These are phyloP conservation scores for Ophiostoma angusticollis DNA, from an alignment of 2,329 filamentous ascomycete species.

Conservation along the genomic window DNA sequence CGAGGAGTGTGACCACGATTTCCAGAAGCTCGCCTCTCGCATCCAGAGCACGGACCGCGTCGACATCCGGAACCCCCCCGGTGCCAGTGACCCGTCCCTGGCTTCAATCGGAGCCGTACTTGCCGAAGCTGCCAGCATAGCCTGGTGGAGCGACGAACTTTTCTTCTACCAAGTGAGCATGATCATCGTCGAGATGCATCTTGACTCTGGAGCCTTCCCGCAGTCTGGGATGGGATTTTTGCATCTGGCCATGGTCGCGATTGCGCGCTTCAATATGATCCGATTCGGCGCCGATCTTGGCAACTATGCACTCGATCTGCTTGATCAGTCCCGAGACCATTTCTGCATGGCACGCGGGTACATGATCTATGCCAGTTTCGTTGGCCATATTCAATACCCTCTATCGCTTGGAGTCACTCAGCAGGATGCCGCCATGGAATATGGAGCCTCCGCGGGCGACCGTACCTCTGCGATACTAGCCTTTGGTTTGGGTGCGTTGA, in stretches of 20 bases:
- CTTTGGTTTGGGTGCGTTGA: slow-evolving; percentile 52
- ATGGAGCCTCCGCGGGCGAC: slow-evolving; percentile 54
- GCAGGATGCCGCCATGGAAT: slow-evolving; percentile 54
- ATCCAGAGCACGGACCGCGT: slow-evolving; percentile 44
- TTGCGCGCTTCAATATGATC: slow-evolving; percentile 58
- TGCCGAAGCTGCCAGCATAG: slow-evolving; percentile 54
- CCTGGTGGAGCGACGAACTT: slow-evolving; percentile 60
- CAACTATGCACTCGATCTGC: slow-evolving; percentile 47
- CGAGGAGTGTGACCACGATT: slow-evolving; percentile 66
- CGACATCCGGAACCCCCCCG: slow-evolving; percentile 30
- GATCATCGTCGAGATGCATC: slow-evolving; percentile 52
- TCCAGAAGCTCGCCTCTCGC: slow-evolving; percentile 47
- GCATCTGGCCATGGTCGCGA: slow-evolving; percentile 52
- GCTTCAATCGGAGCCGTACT: slow-evolving; percentile 56
- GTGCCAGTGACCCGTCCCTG: slow-evolving; percentile 38
- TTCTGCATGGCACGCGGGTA: slow-evolving; percentile 56
- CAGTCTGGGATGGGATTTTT: slow-evolving; percentile 58
- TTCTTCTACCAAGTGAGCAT: slow-evolving; percentile 61
- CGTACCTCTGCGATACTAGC: slow-evolving; percentile 59
- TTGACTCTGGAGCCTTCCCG: slow-evolving; percentile 51
- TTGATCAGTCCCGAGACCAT: slow-evolving; percentile 48
- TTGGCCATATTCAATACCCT: slow-evolving; percentile 57
- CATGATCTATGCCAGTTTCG: slow-evolving; percentile 55
- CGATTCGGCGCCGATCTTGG: slow-evolving; percentile 55
- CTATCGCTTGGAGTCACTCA: slow-evolving; percentile 43